Evolutionary conservation across 225 moss, liverwort and hornwort genomes (phyloP).

Genomic region (Thuidium tamariscinum): DNA sequence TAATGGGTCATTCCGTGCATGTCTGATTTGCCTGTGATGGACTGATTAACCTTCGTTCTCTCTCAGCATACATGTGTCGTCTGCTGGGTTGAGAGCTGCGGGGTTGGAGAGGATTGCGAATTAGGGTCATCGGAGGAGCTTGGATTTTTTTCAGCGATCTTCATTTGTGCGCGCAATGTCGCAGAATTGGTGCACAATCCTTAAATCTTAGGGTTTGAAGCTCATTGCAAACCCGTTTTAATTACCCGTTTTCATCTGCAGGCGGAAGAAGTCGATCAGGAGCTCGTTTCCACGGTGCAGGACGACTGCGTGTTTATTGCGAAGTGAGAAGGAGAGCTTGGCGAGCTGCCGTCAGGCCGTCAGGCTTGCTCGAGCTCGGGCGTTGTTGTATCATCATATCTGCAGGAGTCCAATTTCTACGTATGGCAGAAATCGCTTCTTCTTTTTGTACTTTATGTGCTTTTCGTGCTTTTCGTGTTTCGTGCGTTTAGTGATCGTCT

Average conservation of each 20-base stretch:
- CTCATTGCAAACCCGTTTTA: background rate
- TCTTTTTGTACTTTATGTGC: background rate
- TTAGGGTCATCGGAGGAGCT: background rate
- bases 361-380: background rate
- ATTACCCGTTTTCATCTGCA: no score
- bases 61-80: no score
- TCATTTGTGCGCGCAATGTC: background rate
- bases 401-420: background rate
- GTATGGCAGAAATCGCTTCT: background rate
- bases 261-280: background rate
- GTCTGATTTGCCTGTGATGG: background rate
- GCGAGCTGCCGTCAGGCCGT: background rate
- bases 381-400: background rate
- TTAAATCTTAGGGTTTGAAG: background rate
- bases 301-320: background rate
- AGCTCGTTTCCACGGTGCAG: background rate
- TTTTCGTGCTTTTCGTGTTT: background rate
- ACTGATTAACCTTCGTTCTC: background rate
- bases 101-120: background rate
- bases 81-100: background rate
- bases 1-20: background rate
- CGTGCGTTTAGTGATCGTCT: background rate
- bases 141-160: background rate
- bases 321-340: background rate
- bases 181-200: background rate